phyloP scores from a whole-genome alignment of 441 rosid species.

The Pelargonium myrrhifolium region DNA sequence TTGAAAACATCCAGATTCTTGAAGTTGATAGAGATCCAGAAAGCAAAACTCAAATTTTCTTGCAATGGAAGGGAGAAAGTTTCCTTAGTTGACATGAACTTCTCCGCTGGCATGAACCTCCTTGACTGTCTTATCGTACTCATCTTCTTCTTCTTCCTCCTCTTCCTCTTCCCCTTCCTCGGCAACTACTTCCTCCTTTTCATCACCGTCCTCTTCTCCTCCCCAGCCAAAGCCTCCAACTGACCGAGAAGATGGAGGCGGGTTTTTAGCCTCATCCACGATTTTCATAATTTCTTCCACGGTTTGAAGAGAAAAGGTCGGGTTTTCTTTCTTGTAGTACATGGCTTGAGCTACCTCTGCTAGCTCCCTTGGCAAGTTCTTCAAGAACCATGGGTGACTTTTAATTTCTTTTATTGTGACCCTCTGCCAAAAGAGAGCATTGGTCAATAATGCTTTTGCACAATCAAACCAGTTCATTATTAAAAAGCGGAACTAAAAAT shows the following conservation, averaged over 20 bases:
- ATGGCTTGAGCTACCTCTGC: slow-evolving; percentile 75
- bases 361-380: slow-evolving; percentile 76
- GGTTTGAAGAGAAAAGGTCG: slow-evolving; percentile 48
- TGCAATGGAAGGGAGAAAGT: too few species aligned
- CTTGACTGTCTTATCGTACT: slow-evolving; percentile 67
- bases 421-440: slow-evolving; percentile 28
- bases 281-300: slow-evolving; percentile 60
- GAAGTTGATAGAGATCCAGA: not conserved
- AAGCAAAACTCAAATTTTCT: too few species aligned
- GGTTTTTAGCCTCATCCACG: slow-evolving; percentile 55
- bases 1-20: not conserved
- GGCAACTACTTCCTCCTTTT: slow-evolving; percentile 25
- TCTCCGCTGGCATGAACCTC: slow-evolving; percentile 77
- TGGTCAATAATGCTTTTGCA: not conserved
- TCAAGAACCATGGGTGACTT: slow-evolving; percentile 64
- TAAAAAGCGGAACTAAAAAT: not conserved
- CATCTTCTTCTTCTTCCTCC: slow-evolving; percentile 33
- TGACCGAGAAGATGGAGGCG: slow-evolving; percentile 47
- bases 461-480: not conserved
- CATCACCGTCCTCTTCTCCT: slow-evolving; percentile 48
- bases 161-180: slow-evolving; percentile 36
- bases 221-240: slow-evolving; percentile 64
- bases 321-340: slow-evolving; percentile 58
- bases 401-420: slow-evolving; percentile 57
- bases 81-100: slow-evolving; percentile 37